Evolutionary conservation across 305 asterid genomes (phyloP), one percentile per base, ranked within the genome.

Genomic region (Euphrasia arctica): DNA sequence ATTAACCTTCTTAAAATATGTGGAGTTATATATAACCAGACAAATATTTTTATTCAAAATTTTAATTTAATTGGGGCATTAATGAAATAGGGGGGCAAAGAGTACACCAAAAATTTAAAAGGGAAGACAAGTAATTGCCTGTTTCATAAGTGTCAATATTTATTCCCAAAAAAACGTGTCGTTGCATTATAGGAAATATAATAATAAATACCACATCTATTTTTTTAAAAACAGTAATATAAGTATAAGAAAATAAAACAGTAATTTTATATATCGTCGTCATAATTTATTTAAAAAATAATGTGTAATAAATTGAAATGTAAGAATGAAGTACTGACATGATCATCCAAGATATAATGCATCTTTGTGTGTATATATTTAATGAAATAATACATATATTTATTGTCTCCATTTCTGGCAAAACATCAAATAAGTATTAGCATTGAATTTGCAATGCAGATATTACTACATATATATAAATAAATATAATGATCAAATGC

Each of bases 121-220:
- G 10, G 41, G 15, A 54, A 29, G 9, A 45, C 67, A 43, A 54
- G 51, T 45, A 43, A 12, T 27, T 62, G 41, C 22, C 63, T 62
- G 45, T 69, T 62, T 60, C 59, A 69, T 62, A 41, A 69, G 10
- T 69, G 51, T 4, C 4, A 22, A 43, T n/a, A 61, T 63, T 54
- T 62, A 62, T 43, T 64, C 34, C 48, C 50, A 56, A 32, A 57
- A 49, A 49, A 49, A 18, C 55, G 55, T 49, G 55, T 49, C 55
- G 27, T 49, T 49, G 55, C 55, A n/a, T n/a, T 49, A 49, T 49
- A 49, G 55, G 55, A 49, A 49, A 49, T 4, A 4, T 4, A 13
- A 12, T 49, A 49, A 12, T 49, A 49, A 49, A n/a, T 13, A 49
- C 9, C 5, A 49, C 14, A 10, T 45, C 12, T 39, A 39, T 1